Base-by-base conservation (phyloP, 1,284 basidiomycete genomes). In the Rhizoctonia solani region DNA sequence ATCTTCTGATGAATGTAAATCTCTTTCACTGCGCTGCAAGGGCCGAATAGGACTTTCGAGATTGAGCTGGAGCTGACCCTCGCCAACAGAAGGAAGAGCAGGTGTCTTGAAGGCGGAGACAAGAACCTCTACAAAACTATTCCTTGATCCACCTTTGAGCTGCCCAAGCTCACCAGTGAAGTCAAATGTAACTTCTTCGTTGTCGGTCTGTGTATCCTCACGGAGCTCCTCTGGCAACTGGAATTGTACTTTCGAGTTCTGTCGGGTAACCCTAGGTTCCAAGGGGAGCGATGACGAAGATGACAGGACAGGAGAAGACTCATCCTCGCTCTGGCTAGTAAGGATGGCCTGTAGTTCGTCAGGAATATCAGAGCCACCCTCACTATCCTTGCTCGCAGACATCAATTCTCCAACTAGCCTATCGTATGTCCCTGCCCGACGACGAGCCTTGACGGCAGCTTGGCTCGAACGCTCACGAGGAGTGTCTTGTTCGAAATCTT, bases 71-170 rank as follows among this genome's bases (percentile, higher is more conserved):
- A 65, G 61, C 21, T 65, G 61, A 19, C 50, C 61, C 2, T 53
- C 61, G 5, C 39, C 27, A 2, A 11, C 59, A 2, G 61, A 16
- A 19, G 59, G 41, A 32, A 53, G 23, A 16, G 68, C 84, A 0
- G 89, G 89, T 0, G 88, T 89, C 67, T 83, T 81, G 79, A 92
- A 92, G 0, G 89, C 89, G 54, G 81, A 85, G 77, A 91, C 90
- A 9, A 92, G 77, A 74, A 91, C 88, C 74, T 92, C 90, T 2
- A 94, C 86, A 73, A 95, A 94, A 75, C 90, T 92, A 4, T 78
- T 79, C 3, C 90, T 78, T 0, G 85, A 85, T 1, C 75, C 86
- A 27, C 88, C 88, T 72, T 87, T 85, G 47, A 94, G 81, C 70
- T 80, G 84, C 74, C 83, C 80, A 54, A 92, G 79, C 75, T 93